Conservation (phyloP, 352 stramenopile genomes). For the Blastocystis sp. region DNA sequence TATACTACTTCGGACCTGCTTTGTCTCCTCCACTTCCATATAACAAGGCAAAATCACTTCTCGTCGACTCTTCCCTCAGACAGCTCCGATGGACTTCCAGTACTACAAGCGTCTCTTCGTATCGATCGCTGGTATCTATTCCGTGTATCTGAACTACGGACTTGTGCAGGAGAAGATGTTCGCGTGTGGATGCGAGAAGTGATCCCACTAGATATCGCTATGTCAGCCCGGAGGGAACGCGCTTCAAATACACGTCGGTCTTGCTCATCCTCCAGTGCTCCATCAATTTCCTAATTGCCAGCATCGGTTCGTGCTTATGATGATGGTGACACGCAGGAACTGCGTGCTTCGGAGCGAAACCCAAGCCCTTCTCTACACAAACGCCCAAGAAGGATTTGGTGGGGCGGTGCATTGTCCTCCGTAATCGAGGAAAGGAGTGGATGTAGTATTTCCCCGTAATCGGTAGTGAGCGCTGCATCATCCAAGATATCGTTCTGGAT, state of each 20-base stretch:
- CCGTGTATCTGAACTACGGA: constrained; percentile 59
- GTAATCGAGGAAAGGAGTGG: constrained; percentile 28
- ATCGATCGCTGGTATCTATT: constrained; percentile 60
- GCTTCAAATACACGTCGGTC: constrained; percentile 57
- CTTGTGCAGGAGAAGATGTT: constrained; percentile 60
- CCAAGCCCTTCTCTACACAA: constrained; percentile 28
- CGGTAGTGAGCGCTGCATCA: constrained; percentile 15
- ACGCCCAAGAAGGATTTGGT: constrained; percentile 55
- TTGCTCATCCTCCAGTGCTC: constrained; percentile 49
- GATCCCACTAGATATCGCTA: constrained; percentile 56
- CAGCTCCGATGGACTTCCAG: constrained; percentile 28
- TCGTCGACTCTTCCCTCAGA: neutral
- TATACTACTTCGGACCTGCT: constrained; percentile 52
- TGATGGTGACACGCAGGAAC: neutral
- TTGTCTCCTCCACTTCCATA: neutral
- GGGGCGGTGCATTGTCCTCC: neutral
- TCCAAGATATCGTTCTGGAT: constrained; percentile 29
- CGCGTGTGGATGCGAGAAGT: neutral
- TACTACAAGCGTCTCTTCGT: constrained; percentile 63
- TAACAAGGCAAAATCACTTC: neutral
- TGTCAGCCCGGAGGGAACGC: constrained; percentile 56
- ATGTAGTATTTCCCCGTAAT: neutral
- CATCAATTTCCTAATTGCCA: constrained; percentile 57
- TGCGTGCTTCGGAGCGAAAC: neutral
- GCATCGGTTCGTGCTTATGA: neutral